phyloP scores from a whole-genome alignment of 164 flowering plant genomes.

The Stephania japonica region DNA sequence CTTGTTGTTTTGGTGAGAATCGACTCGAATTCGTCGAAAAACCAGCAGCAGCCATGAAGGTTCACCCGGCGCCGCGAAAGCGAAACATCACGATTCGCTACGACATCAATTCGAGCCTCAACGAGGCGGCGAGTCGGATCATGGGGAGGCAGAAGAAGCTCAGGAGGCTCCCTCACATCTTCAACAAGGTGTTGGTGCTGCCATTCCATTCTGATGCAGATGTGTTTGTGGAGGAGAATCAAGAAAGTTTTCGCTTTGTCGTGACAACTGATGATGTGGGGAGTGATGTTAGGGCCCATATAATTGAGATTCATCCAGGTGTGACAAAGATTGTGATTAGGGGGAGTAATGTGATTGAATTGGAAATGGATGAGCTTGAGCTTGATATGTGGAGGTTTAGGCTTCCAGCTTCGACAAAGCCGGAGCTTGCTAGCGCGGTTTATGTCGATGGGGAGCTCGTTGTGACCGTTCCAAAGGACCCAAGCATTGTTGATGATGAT shows the following conservation, averaged over 20 bases:
- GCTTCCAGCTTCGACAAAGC: constrained; percentile 60
- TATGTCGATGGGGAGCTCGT: constrained; percentile 63
- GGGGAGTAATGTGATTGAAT: constrained; percentile 26
- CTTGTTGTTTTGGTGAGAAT: no score
- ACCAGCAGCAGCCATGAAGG: constrained; percentile 24
- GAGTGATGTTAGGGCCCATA: constrained; percentile 39
- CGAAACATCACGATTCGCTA: constrained; percentile 44
- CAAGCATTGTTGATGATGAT: constrained; percentile 1
- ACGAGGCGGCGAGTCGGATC: constrained; percentile 8
- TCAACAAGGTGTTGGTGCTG: constrained; percentile 66
- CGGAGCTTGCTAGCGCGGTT: constrained; percentile 66
- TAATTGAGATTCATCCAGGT: constrained; percentile 63
- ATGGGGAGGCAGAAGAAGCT: constrained; percentile 48
- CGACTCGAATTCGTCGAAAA: neutral
- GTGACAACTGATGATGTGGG: constrained; percentile 33
- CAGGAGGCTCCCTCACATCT: constrained; percentile 71
- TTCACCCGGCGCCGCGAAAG: constrained; percentile 47
- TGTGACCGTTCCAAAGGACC: constrained; percentile 75
- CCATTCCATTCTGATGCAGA: constrained; percentile 73
- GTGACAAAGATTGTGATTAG: constrained; percentile 65
- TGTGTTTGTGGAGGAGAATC: constrained; percentile 50
- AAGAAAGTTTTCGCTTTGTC: constrained; percentile 46
- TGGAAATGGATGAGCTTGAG: constrained; percentile 47
- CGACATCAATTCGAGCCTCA: constrained; percentile 22
- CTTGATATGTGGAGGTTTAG: constrained; percentile 80